Evolutionary conservation across 495 filamentous ascomycete species (phyloP).

Genomic region (Extremus antarcticus): DNA sequence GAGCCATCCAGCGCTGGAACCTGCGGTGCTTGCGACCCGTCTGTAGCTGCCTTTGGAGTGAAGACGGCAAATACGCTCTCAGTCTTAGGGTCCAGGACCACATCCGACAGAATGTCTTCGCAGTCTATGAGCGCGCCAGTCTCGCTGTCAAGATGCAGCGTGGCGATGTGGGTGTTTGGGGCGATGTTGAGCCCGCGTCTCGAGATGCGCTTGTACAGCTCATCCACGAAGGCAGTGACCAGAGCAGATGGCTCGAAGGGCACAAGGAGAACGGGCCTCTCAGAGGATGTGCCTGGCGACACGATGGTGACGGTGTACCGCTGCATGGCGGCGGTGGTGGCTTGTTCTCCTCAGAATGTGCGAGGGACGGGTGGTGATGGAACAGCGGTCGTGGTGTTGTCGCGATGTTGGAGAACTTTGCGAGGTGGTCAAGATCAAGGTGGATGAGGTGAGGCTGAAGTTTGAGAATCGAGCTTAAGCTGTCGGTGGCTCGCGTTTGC

Average conservation of each 20-base stretch:
- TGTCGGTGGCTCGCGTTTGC: background rate
- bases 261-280: constrained; percentile 5
- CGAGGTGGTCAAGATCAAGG: background rate
- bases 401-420: background rate
- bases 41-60: background rate
- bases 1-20: no score
- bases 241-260: constrained; percentile 6
- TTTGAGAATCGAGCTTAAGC: no score
- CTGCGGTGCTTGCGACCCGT: no score
- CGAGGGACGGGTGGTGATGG: background rate
- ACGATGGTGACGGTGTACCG: constrained; percentile 11
- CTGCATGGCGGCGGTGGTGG: constrained; percentile 2
- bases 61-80: constrained; percentile 18
- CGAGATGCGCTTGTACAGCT: constrained; percentile 5
- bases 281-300: background rate
- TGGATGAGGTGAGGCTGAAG: background rate
- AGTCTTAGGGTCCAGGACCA: constrained; percentile 3
- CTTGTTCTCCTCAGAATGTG: background rate
- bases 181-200: constrained; percentile 1
- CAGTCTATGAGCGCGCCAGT: constrained; percentile 17
- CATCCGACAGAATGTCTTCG: constrained; percentile 17
- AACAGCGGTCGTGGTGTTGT: background rate
- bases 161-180: constrained; percentile 11
- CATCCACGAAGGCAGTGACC: constrained; percentile 9
- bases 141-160: constrained; percentile 12